These are phyloP conservation scores for Ceratocystis albifundus DNA, from an alignment of 2,329 filamentous ascomycete genomes.

Conservation along the genomic window DNA sequence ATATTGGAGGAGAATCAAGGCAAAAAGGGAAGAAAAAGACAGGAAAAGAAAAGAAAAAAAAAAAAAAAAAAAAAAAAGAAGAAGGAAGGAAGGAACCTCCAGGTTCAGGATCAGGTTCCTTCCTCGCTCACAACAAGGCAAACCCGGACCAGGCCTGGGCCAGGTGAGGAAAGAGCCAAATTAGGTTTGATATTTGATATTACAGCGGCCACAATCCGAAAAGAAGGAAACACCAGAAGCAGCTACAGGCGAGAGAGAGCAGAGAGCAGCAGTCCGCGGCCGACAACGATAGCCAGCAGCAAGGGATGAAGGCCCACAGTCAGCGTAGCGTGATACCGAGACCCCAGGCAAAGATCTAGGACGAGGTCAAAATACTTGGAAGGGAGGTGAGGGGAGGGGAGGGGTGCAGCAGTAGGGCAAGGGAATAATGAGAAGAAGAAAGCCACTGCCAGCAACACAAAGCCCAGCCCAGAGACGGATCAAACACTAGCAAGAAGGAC, in stretches of 20 bases:
- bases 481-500: background rate
- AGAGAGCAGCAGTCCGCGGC: background rate
- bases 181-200: background rate
- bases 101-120: background rate
- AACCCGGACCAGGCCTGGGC: background rate
- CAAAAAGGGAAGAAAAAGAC: background rate
- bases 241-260: too few relatives aligned
- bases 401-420: background rate
- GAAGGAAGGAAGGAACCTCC: background rate
- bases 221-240: background rate
- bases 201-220: background rate
- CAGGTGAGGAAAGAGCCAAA: background rate
- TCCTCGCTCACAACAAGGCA: background rate
- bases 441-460: background rate
- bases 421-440: background rate
- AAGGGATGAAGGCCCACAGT: background rate
- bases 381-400: background rate
- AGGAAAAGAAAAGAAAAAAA: background rate
- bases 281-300: background rate
- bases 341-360: background rate
- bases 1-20: background rate
- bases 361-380: background rate
- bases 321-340: conserved; percentile 2
- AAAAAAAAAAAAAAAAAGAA: background rate
- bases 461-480: background rate